Evolutionary conservation across 2,329 filamentous ascomycete species (phyloP), one percentile per base, ranked within the genome.

Genomic region (Cylindrodendrum hubeiense): DNA sequence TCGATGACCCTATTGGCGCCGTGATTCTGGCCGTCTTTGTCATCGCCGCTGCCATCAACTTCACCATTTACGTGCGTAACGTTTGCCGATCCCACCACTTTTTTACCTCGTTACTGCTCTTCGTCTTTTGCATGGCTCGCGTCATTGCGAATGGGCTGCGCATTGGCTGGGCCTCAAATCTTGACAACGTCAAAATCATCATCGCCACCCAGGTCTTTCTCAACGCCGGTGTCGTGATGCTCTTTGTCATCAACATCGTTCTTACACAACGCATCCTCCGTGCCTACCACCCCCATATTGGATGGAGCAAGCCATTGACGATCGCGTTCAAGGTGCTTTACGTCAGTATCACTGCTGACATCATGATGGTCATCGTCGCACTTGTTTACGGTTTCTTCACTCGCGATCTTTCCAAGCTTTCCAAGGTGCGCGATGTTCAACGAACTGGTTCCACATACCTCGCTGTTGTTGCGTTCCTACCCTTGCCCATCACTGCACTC

Each of bases 181-280:
- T 81, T 2, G 65, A 50, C 54, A 76, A 80, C 71, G 65, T 79
- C 65, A 72, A 74, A 63, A 70, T 87, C 60, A 82, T 80, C 72
- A 84, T 88, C 65, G 88, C 90, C 9, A 87, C 91, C 5, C 84
- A 84, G 68, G 86, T 95, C 74, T 89, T 95, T 71, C 87, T 92
- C 60, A 87, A 89, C 43, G 89, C 91, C 0, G 93, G 93, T 44
- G 88, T 94, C 15, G 76, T 96, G 33, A 78, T 96, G 15, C 81
- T 96, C 22, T 94, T 92, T 79, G 80, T 95, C 73, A 81, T 93
- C 78, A 95, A 97, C 79, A 79, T 96, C 30, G 79, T 95, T 71
- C 91, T 94, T 75, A 80, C 90, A 0, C 92, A 93, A 78, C 89
- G 93, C 47, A 84, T 96, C 28, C 78, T 95, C 15, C 86, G 93